Conservation (phyloP, 2,329 filamentous ascomycete genomes). For the Fusarium temperatum region DNA sequence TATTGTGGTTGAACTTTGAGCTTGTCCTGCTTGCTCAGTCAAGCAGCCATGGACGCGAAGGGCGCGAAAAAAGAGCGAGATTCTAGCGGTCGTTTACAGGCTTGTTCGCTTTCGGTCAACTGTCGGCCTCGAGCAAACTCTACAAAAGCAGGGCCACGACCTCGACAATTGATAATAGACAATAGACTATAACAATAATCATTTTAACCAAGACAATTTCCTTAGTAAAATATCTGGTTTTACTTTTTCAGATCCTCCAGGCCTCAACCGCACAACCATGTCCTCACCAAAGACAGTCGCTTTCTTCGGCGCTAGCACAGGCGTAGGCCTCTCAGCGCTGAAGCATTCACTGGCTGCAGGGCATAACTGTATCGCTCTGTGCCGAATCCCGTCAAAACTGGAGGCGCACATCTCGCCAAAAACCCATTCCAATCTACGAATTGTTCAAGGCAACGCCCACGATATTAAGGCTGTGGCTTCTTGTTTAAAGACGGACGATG, state of each 20-base stretch:
- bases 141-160: neutral
- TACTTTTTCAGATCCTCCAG: rapidly evolving
- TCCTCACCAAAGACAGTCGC: slow-evolving; percentile 51
- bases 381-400: slow-evolving; percentile 61
- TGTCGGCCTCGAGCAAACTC: neutral
- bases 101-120: slow-evolving; percentile 21
- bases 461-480: slow-evolving; percentile 49
- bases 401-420: slow-evolving; percentile 46
- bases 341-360: slow-evolving; percentile 56
- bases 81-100: neutral
- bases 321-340: slow-evolving; percentile 58
- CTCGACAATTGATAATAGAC: neutral
- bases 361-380: slow-evolving; percentile 59
- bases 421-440: slow-evolving; percentile 49
- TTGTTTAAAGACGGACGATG: slow-evolving; percentile 46
- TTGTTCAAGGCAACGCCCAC: slow-evolving; percentile 60
- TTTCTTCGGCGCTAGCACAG: slow-evolving; percentile 64
- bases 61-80: slow-evolving; percentile 17
- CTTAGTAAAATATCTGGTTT: no score
- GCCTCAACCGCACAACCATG: neutral
- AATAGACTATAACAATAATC: neutral
- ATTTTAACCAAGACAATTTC: no score
- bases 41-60: neutral
- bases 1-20: neutral
- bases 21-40: neutral